phyloP scores from a whole-genome alignment of 768 basidiomycete genomes.

The Tephrocybe sp. region DNA sequence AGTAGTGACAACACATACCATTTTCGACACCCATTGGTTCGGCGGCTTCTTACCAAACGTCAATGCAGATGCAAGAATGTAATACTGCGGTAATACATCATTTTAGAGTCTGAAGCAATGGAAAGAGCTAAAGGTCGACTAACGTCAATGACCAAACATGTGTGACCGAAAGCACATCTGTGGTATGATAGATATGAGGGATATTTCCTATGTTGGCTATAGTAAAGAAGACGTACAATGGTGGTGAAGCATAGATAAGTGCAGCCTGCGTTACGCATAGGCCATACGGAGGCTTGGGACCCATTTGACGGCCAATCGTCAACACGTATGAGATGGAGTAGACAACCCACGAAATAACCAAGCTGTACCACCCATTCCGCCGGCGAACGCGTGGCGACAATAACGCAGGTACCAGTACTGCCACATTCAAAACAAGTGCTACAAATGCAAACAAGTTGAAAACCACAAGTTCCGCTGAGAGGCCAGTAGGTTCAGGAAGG shows the following conservation, averaged over 20 bases:
- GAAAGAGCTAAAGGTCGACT: not conserved
- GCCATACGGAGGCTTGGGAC: conserved; percentile 20
- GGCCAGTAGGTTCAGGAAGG: not conserved
- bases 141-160: not conserved
- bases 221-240: conserved; percentile 17
- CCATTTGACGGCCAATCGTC: conserved; percentile 21
- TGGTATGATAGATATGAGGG: not conserved
- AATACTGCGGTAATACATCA: not conserved
- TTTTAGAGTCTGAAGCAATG: not conserved
- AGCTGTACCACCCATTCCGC: conserved; percentile 21
- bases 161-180: not conserved
- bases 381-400: conserved; percentile 15
- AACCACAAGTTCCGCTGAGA: not conserved
- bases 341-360: conserved; percentile 21
- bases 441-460: conserved; percentile 9
- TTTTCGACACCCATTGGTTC: not conserved
- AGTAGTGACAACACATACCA: not conserved
- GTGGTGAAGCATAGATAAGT: conserved; percentile 25
- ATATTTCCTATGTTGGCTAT: not conserved
- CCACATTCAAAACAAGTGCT: conserved; percentile 7
- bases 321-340: conserved; percentile 24
- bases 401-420: conserved; percentile 8
- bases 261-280: conserved; percentile 24
- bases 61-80: not conserved
- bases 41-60: not conserved